phyloP scores from a whole-genome alignment of 257 asterid species.

The Salvia splendens region DNA sequence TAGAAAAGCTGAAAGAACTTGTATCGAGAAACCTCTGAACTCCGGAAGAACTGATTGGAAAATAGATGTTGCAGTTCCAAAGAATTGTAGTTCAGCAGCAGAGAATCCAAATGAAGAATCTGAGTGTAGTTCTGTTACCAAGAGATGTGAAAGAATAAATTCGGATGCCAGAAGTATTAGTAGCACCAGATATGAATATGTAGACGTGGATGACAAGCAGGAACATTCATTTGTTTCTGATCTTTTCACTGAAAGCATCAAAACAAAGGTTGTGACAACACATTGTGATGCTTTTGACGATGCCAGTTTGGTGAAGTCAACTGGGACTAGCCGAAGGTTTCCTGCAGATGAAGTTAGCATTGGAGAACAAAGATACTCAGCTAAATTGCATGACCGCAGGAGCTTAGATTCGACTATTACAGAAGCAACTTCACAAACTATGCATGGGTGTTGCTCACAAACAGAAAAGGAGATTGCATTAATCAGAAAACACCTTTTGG shows the following conservation, averaged over 20 bases:
- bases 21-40: slow-evolving; percentile 55
- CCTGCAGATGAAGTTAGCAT: slow-evolving; percentile 58
- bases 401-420: slow-evolving; percentile 86
- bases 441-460: slow-evolving; percentile 60
- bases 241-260: slow-evolving; percentile 57
- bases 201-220: slow-evolving; percentile 70
- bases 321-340: slow-evolving; percentile 60
- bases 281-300: slow-evolving; percentile 54
- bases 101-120: slow-evolving; percentile 66
- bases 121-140: slow-evolving; percentile 69
- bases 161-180: slow-evolving; percentile 48
- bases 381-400: slow-evolving; percentile 61
- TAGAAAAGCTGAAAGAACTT: slow-evolving; percentile 54
- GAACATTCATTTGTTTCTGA: slow-evolving; percentile 70
- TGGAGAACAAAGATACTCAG: slow-evolving; percentile 65
- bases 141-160: slow-evolving; percentile 54
- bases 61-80: slow-evolving; percentile 81
- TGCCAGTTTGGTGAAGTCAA: slow-evolving; percentile 57
- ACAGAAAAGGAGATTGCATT: slow-evolving; percentile 64
- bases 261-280: slow-evolving; percentile 44
- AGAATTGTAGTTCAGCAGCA: slow-evolving; percentile 41
- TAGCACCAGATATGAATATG: slow-evolving; percentile 58
- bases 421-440: slow-evolving; percentile 56
- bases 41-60: slow-evolving; percentile 70
- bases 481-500: slow-evolving; percentile 76